Conservation (phyloP, 768 basidiomycete genomes). For the Austroboletus festivus region DNA sequence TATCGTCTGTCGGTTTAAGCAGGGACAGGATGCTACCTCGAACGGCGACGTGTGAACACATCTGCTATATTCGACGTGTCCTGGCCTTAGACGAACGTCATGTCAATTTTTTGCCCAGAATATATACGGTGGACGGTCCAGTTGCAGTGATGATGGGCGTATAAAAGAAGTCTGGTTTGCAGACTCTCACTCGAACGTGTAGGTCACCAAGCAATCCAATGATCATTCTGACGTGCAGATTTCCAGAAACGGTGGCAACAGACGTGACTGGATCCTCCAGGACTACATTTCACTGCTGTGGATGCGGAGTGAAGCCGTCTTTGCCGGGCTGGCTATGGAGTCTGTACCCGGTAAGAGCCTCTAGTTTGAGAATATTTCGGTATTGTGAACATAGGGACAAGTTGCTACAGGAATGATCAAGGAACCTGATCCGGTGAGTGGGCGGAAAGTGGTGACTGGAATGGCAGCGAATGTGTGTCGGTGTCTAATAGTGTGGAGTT, state of each 20-base stretch:
- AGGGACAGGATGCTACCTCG: slow-evolving; percentile 31
- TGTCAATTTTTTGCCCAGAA: slow-evolving; percentile 47
- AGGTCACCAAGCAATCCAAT: slow-evolving; percentile 3
- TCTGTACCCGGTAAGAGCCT: too few species aligned
- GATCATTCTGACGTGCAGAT: slow-evolving; percentile 1
- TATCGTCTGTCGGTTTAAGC: slow-evolving; percentile 42
- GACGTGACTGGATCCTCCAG: slow-evolving; percentile 27
- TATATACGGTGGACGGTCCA: slow-evolving; percentile 27
- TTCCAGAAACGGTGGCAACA: slow-evolving; percentile 30
- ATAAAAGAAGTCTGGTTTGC: slow-evolving; percentile 45
- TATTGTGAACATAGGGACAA: too few species aligned
- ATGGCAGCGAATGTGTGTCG: too few species aligned
- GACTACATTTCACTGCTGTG: slow-evolving; percentile 29
- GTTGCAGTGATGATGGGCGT: slow-evolving; percentile 12
- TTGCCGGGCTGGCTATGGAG: slow-evolving; percentile 24
- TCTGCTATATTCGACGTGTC: slow-evolving; percentile 45
- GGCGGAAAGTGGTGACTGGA: too few species aligned
- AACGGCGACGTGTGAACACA: slow-evolving; percentile 31
- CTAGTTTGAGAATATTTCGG: too few species aligned
- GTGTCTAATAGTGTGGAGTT: too few species aligned
- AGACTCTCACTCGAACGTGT: slow-evolving; percentile 40
- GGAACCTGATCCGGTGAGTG: too few species aligned
- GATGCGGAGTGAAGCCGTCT: slow-evolving; percentile 32
- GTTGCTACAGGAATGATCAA: too few species aligned
- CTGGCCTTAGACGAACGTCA: slow-evolving; percentile 46